phyloP scores from a whole-genome alignment of 345 rosid genomes.

The Punica granatum region DNA sequence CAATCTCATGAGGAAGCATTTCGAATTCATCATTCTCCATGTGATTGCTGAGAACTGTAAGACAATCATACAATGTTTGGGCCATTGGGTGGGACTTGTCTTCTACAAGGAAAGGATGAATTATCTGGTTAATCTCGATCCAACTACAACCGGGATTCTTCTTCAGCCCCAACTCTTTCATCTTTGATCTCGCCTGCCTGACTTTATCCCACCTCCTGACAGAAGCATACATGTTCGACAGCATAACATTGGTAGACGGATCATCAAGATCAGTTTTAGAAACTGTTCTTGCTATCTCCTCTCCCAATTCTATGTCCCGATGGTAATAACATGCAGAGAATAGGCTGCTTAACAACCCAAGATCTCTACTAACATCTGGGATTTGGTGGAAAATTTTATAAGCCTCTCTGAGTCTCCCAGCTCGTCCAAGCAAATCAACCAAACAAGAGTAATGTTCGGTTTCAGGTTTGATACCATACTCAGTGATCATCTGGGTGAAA shows the following conservation, averaged over 20 bases:
- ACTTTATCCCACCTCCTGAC: conserved; percentile 53
- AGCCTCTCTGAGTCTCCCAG: conserved; percentile 61
- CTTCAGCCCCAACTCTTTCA: conserved; percentile 48
- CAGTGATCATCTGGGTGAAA: conserved; percentile 37
- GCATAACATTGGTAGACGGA: conserved; percentile 31
- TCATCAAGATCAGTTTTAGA: conserved; percentile 40
- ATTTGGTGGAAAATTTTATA: conserved; percentile 32
- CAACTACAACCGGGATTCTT: conserved; percentile 77
- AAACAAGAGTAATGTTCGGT: conserved; percentile 63
- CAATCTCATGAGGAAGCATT: conserved; percentile 4
- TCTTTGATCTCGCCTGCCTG: conserved; percentile 41
- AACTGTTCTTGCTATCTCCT: conserved; percentile 34
- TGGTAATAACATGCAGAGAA: conserved; percentile 55
- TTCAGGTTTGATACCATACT: conserved; percentile 34
- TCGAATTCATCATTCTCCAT: conserved; percentile 36
- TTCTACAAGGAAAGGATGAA: conserved; percentile 40
- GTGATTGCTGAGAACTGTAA: conserved; percentile 36
- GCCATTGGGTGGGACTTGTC: conserved; percentile 32
- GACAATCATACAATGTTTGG: conserved; percentile 34
- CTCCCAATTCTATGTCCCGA: conserved; percentile 34
- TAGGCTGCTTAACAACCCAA: conserved; percentile 57
- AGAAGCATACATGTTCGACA: conserved; percentile 52
- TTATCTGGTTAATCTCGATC: conserved; percentile 53
- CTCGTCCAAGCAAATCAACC: conserved; percentile 71
- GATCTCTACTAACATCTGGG: conserved; percentile 30